Percentiles rank a stretch among this genome's conserved stretches.
phyloP scores from a whole-genome alignment of 108 stramenopile species.

The Cyclostephanos tholiformis region DNA sequence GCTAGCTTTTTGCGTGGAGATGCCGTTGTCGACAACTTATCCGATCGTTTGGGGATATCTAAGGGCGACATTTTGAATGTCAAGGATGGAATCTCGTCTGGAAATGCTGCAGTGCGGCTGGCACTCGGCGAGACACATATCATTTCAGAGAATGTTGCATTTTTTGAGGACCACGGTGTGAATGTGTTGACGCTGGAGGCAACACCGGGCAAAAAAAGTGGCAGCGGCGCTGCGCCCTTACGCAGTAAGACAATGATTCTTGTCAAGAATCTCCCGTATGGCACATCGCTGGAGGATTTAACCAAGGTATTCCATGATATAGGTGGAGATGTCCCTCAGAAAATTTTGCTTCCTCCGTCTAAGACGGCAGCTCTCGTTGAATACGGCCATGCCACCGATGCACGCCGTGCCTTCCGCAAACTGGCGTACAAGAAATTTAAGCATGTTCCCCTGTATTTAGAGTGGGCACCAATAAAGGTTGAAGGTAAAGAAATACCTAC shows the following conservation, averaged over 20 bases:
- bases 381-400: conserved; percentile 86
- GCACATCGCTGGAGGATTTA: conserved; percentile 84
- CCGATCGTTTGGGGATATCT: conserved; percentile 81
- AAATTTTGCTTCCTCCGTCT: conserved; percentile 89
- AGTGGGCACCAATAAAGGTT: conserved; percentile 91
- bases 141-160: conserved; percentile 91
- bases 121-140: conserved; percentile 96
- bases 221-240: conserved; percentile 24
- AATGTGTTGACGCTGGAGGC: conserved; percentile 87
- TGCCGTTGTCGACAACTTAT: conserved; percentile 93
- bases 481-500: conserved; percentile 21
- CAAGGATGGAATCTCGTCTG: conserved; percentile 84
- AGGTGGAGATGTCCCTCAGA: conserved; percentile 63
- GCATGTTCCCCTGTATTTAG: conserved; percentile 95
- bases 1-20: conserved; percentile 94
- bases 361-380: conserved; percentile 91
- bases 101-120: conserved; percentile 92
- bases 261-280: conserved; percentile 96
- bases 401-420: conserved; percentile 88
- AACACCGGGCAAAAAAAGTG: conserved; percentile 30
- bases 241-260: conserved; percentile 88
- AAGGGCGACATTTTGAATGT: conserved; percentile 93
- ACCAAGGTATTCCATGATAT: conserved; percentile 82
- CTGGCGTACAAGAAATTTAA: conserved; percentile 95
- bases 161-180: conserved; percentile 88